Base-by-base conservation (phyloP, 2,329 filamentous ascomycete genomes). In the Lachnellula subtilissima region DNA sequence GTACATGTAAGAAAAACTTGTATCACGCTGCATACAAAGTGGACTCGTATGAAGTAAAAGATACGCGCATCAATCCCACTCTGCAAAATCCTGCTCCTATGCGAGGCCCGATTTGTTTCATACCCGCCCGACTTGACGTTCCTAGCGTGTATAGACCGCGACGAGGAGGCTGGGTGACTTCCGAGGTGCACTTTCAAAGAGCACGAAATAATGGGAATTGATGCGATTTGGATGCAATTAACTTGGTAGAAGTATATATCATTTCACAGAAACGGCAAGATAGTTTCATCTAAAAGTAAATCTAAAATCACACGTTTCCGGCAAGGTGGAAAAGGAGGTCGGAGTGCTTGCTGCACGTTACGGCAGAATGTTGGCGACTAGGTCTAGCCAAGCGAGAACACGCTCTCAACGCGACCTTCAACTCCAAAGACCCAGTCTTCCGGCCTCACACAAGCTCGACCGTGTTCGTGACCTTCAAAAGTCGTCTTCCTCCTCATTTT, bases 391-490 rank as follows among this genome's bases (percentile, higher is more conserved):
- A 28, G 25, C 25, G 25, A 17, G 23, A 36, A 37, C 48, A 32
- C 45, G 32, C 52, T 60, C 56, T 56, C 54, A 50, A 56, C 56
- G 48, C 55, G 53, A 42, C 53, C 47, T 45, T 19, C 19, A 19
- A 19, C 15, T 22, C 43, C 52, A 51, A 39, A 50, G 54, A 57
- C 62, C 60, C 60, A 59, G 56, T 61, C 61, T 62, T 59, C 61
- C 48, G 4, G 37, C 50, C 54, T 56, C 45, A 53, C 55, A 57
- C 52, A 58, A 54, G 39, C 23, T 55, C 59, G 62, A 62, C 65
- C 64, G 55, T 61, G 56, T 66, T 66, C 58, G 50, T 58, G 65
- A 62, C 65, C 65, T 61, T 62, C 56, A 64, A 63, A 62, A 58
- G 32, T 61, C 58, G 48, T 48, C 54, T 57, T 55, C 46, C 42